Evolutionary conservation across 352 stramenopile species (phyloP), one percentile per base, ranked within the genome.

Genomic region (Phytophthora citrophthora): DNA sequence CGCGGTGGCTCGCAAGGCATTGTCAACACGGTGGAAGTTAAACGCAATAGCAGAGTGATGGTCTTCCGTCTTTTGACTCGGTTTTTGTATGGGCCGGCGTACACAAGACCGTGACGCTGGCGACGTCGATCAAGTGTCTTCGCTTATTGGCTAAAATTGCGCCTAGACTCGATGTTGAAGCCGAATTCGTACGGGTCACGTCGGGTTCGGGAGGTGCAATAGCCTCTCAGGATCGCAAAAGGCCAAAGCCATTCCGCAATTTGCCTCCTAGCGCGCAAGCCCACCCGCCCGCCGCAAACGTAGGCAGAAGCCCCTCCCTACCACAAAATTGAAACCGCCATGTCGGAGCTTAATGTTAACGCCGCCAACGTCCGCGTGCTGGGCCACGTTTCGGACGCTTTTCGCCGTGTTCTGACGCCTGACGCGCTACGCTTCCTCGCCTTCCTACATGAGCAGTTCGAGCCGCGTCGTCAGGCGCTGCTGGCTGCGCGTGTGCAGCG

Each of bases 341-440:
- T 89, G 79, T 72, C 79, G 29, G 71, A 86, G 39, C 74, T 88
- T 36, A 62, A 76, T 44, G 55, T 79, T 49, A 70, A 65, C 36
- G 69, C 81, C 43, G 70, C 79, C 56, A 80, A 89, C 70, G 86
- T 98, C 46, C 89, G 92, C 69, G 89, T 95, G 43, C 80, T 97
- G 39, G 87, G 89, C 60, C 83, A 84, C 61, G 81, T 91, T 23
- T 87, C 81, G n/a, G 87, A 93, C 55, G 68, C 64, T 4, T 93
- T 91, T 62, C 74, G 77, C 54, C 86, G 89, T 48, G 91, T 98
- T 45, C 74, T 98, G 36, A 97, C 91, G 16, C 86, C 89, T 3
- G 90, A 98, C 56, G 92, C 94, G 16, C 77, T 98, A 38, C 86
- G 90, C 56, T 98, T 98, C 67, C 78, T 98, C 12, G 92, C 83